Conservation (phyloP, 169 alveolate genomes). For the Plasmodium sp. region DNA sequence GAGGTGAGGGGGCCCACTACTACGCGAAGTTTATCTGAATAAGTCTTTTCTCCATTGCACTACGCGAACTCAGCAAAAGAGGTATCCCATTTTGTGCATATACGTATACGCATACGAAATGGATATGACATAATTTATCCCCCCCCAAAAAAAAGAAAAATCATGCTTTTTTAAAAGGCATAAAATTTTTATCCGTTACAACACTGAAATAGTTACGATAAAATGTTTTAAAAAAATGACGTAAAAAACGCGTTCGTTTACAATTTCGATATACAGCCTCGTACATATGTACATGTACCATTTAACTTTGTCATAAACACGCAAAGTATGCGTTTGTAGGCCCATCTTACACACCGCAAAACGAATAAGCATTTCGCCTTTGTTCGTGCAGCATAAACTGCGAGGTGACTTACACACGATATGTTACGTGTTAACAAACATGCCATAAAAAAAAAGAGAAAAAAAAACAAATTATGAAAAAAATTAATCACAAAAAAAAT, state of each 20-base stretch:
- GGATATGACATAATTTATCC: background rate
- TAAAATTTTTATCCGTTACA: background rate
- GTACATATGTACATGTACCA: background rate
- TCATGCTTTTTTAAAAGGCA: background rate
- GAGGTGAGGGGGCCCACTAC: background rate
- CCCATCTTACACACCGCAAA: background rate
- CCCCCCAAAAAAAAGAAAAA: background rate
- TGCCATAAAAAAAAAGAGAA: background rate
- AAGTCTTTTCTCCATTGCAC: background rate
- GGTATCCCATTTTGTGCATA: background rate
- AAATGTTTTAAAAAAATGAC: no score
- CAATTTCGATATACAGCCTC: background rate
- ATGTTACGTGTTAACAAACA: background rate
- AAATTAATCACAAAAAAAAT: background rate
- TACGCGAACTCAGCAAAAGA: background rate
- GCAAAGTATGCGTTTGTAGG: background rate
- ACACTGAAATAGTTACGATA: background rate
- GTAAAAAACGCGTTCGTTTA: background rate
- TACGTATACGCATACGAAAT: background rate
- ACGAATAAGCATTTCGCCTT: background rate
- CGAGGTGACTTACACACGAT: background rate
- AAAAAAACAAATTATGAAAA: background rate
- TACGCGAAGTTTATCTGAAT: background rate
- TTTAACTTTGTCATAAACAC: background rate
- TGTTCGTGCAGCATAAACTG: background rate